Evolutionary conservation across 345 rosid species (phyloP), one percentile per base, ranked within the genome.

Genomic region (Physaria fendleri): DNA sequence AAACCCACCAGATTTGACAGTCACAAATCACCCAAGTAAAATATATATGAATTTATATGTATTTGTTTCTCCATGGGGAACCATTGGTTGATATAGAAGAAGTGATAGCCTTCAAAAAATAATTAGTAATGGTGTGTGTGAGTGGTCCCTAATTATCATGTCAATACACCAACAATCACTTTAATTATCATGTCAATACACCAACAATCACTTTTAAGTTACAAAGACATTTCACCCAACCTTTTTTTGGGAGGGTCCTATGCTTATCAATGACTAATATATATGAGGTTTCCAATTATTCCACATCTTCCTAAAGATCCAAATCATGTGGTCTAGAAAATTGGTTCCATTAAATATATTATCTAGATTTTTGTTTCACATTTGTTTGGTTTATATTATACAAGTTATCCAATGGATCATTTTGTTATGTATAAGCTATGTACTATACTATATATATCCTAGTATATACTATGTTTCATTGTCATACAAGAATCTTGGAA

Each of bases 151-250:
- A 17, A 65, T 66, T 57, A 48, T 66, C 37, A 58, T 66, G 59
- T 46, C 49, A 11, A n/a, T n/a, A n/a, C n/a, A n/a, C n/a, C n/a
- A n/a, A n/a, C n/a, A n/a, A n/a, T n/a, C n/a, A n/a, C n/a, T n/a
- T n/a, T n/a, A n/a, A n/a, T 66, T 57, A 48, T 66, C 37, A 58
- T 66, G 59, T 46, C 49, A 11, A 46, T 38, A 10, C 24, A 65
- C 71, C 49, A 65, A 40, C 35, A 45, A 50, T 50, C 61, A 51
- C 72, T 68, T 68, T 68, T 59, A 68, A 59, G 60, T 59, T 68
- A 68, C 72, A 66, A 22, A 21, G 71, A 66, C 71, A 13, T 58
- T 66, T 66, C 52, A 58, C 52, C 71, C 51, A 51, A 50, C 60
- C 6, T 25, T 14, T 14, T 59, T 50, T 24, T n/a, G n/a, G 32